Evolutionary conservation across 306 rosid species (phyloP), one percentile per base, ranked within the genome.

Genomic region (Ziziphus jujuba): DNA sequence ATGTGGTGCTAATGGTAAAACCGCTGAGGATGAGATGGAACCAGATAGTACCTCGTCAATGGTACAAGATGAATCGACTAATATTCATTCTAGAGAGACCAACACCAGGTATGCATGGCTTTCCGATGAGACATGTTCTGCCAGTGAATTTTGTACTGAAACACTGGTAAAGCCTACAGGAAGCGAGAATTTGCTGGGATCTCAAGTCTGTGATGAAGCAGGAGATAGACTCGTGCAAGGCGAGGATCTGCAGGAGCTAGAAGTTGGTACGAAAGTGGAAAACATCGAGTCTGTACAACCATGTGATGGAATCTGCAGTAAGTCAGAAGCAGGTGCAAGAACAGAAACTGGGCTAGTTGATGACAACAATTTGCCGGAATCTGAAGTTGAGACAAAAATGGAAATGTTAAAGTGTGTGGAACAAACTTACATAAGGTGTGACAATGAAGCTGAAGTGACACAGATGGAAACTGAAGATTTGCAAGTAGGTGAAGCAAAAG

Each of bases 401-500:
- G 44, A 79, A 76, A 63, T 73, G 31, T 60, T 69, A 10, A 67
- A 67, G 63, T 22, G 25, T 58, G 67, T 63, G 44, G 55, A 64
- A 72, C 72, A 79, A 63, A 69, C 66, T 8, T 58, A 52, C 67
- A 81, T 56, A 59, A 80, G 62, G 72, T 61, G 54, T 57, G 52
- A 45, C 31, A 57, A 65, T 74, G 52, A 72, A 70, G 82, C 77
- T 19, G 81, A 66, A 72, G 58, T 23, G 53, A 38, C 71, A 55
- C 13, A 63, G 24, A 31, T 45, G 48, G 79, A 77, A 63, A 79
- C 59, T 61, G 55, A 58, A 72, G 62, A 74, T 53, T 55, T 70
- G 70, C 61, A 71, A 65, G 40, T 48, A 45, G 82, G 68, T 35
- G 87, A 78, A 67, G 80, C 53, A 55, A 51, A 75, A 73, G 82